A percentile compares a stretch with the other conserved stretches of the same genome.
phyloP scores from a whole-genome alignment of 176 grass and related monocot genomes.

The Rhipidocladum racemiflorum region DNA sequence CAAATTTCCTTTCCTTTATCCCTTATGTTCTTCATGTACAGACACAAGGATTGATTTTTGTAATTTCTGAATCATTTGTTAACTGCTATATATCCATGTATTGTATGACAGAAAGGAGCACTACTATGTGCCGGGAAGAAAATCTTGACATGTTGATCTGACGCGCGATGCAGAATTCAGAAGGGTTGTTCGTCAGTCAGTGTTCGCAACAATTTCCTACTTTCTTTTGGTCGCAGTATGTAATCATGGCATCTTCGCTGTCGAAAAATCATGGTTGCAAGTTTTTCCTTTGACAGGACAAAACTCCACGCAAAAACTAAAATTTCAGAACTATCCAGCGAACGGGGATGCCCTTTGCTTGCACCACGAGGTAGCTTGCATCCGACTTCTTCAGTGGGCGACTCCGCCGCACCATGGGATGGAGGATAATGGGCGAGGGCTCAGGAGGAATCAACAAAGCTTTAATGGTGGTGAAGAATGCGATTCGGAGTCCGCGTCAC shows the following conservation, averaged over 20 bases:
- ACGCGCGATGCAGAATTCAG: not conserved
- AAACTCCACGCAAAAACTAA: not conserved
- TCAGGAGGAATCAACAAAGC: conserved; percentile 42
- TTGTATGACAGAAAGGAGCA: not conserved
- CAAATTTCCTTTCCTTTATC: not conserved
- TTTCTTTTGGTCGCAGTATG: not conserved
- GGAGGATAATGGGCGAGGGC: not conserved
- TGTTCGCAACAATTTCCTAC: not conserved
- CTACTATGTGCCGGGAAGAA: too few relatives aligned
- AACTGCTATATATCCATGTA: too few relatives aligned
- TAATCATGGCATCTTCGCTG: not conserved
- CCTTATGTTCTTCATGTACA: not conserved
- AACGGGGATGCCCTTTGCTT: not conserved
- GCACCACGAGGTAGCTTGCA: not conserved
- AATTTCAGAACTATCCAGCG: not conserved
- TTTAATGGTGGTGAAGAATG: not conserved
- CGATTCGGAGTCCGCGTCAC: not conserved
- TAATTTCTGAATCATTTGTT: too few relatives aligned
- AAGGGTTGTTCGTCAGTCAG: not conserved
- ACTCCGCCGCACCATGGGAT: not conserved
- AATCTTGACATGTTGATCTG: not conserved
- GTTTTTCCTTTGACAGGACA: not conserved
- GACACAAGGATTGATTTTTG: not conserved
- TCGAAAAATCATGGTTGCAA: not conserved
- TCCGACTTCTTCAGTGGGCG: not conserved